Conservation (phyloP, 768 basidiomycete species). For the Jaapia argillacea region DNA sequence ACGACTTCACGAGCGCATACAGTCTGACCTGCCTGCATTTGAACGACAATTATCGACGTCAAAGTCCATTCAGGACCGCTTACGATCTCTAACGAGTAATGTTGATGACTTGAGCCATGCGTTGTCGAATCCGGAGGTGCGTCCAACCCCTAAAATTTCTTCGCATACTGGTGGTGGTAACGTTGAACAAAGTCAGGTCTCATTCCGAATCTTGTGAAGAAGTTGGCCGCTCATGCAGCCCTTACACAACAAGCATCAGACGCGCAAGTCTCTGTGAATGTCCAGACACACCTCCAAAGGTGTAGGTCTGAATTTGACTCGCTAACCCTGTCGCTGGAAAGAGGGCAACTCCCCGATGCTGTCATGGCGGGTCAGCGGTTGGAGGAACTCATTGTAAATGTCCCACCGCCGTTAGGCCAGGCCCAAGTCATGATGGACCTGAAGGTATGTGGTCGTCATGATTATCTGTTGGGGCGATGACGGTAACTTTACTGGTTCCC, state of each 20-base stretch:
- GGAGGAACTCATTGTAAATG: constrained; percentile 31
- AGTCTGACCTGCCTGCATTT: constrained; percentile 52
- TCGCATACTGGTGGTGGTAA: constrained; percentile 8
- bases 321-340: constrained; percentile 35
- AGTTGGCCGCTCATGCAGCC: constrained; percentile 47
- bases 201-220: constrained; percentile 44
- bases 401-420: constrained; percentile 40
- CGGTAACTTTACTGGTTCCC: not conserved
- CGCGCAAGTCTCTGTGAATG: constrained; percentile 36
- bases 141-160: constrained; percentile 6
- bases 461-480: constrained; percentile 1
- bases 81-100: constrained; percentile 37
- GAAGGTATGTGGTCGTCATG: constrained; percentile 34
- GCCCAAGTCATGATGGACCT: constrained; percentile 45
- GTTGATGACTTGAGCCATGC: constrained; percentile 40
- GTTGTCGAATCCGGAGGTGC: constrained; percentile 54
- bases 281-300: constrained; percentile 43
- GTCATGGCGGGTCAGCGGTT: constrained; percentile 33
- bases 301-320: constrained; percentile 38
- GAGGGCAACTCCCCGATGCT: constrained; percentile 58
- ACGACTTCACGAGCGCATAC: constrained; percentile 65
- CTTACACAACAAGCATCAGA: constrained; percentile 57
- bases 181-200: constrained; percentile 48
- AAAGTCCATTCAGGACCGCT: constrained; percentile 51
- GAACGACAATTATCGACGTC: constrained; percentile 54